Evolutionary conservation across 306 rosid species (phyloP).

Genomic region (Inga oerstediana): DNA sequence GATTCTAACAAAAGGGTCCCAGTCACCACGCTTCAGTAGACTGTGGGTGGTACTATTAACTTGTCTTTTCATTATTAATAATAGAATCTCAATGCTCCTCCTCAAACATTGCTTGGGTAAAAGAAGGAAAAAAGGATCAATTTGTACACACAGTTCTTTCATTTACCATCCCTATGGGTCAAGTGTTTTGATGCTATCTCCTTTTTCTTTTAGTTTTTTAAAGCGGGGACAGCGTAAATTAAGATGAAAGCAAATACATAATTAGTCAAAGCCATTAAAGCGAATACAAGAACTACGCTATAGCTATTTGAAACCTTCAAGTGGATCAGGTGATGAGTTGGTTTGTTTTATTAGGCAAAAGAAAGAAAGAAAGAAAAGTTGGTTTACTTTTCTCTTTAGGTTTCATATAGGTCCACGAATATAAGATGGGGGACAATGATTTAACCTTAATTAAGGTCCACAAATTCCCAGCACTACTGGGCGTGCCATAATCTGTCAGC

Average conservation of each 20-base stretch:
- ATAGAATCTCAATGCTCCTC: background rate
- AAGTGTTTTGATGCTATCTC: background rate
- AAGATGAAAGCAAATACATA: slow-evolving; percentile 1
- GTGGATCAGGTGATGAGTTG: background rate
- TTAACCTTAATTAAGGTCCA: slow-evolving; percentile 14
- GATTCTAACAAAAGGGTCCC: slow-evolving; percentile 12
- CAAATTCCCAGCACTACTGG: slow-evolving; percentile 5
- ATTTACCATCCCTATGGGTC: background rate
- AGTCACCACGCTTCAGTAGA: background rate
- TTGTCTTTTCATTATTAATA: background rate
- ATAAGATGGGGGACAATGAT: background rate
- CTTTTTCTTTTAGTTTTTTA: background rate
- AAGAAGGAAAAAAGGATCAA: background rate
- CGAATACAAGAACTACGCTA: background rate
- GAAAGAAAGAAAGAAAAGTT: background rate
- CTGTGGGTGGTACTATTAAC: background rate
- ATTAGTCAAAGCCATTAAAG: slow-evolving; percentile 6
- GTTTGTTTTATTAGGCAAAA: background rate
- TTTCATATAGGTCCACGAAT: slow-evolving; percentile 20
- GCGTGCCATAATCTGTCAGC: background rate
- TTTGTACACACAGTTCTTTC: background rate
- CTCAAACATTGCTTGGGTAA: background rate
- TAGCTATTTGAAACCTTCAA: background rate
- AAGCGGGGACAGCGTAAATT: slow-evolving; percentile 4
- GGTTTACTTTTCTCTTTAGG: slow-evolving; percentile 2